These are phyloP conservation scores for Arthrobotrys sinensis DNA, from an alignment of 2,329 filamentous ascomycete genomes.

Conservation along the genomic window DNA sequence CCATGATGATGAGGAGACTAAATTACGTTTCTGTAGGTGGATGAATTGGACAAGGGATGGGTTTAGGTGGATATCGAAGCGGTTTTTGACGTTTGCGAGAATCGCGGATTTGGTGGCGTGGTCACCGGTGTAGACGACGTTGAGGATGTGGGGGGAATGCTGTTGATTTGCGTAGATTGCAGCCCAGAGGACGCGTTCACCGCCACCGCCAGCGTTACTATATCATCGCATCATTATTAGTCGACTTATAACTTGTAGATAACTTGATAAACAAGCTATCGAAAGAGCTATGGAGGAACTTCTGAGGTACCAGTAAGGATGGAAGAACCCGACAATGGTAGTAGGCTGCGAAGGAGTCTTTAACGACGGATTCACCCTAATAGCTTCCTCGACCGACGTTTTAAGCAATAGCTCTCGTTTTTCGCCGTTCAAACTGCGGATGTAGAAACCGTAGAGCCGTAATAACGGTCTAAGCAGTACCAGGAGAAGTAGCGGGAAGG, in stretches of 20 bases:
- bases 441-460: conserved; percentile 41
- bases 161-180: conserved; percentile 92
- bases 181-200: conserved; percentile 96
- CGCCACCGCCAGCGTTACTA: conserved; percentile 95
- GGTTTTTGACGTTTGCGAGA: conserved; percentile 81
- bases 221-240: conserved; percentile 27
- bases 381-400: conserved; percentile 26
- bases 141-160: conserved; percentile 88
- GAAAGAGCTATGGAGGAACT: conserved; percentile 30
- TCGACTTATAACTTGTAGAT: conserved; percentile 50
- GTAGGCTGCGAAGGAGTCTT: conserved; percentile 24
- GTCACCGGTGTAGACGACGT: conserved; percentile 95
- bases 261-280: background rate
- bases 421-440: conserved; percentile 47
- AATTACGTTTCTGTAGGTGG: conserved; percentile 89
- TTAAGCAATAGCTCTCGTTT: conserved; percentile 42
- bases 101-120: conserved; percentile 89
- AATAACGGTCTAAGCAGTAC: conserved; percentile 42
- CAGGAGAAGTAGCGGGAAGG: conserved; percentile 40
- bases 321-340: conserved; percentile 89
- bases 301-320: conserved; percentile 86
- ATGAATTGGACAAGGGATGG: conserved; percentile 87
- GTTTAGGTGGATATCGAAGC: conserved; percentile 93
- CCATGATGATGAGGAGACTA: conserved; percentile 88
- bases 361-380: background rate